These are phyloP conservation scores for Hamigera avellanea DNA, from an alignment of 495 filamentous ascomycete species.

Conservation along the genomic window DNA sequence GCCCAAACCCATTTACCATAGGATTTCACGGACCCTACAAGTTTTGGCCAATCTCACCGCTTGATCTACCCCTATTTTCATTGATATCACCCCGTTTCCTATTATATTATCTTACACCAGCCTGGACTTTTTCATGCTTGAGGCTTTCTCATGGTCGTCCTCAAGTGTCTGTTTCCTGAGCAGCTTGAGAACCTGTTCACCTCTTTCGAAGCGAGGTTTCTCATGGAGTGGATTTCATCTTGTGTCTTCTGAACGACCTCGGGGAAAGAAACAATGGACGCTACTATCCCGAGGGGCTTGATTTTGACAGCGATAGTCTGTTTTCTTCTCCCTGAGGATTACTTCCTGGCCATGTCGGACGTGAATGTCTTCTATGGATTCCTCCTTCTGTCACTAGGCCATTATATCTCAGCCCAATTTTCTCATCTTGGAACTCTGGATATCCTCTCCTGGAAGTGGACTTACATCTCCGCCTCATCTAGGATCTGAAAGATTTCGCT, in stretches of 20 bases:
- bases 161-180: too few relatives aligned
- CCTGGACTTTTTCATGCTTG: constrained; percentile 11
- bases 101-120: constrained; percentile 7
- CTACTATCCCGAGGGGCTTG: too few relatives aligned
- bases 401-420: too few relatives aligned
- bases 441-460: constrained; percentile 26
- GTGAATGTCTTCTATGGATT: constrained; percentile 6
- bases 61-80: constrained; percentile 24
- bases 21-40: constrained; percentile 17
- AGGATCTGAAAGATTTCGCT: constrained; percentile 99
- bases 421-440: constrained; percentile 5
- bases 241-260: too few relatives aligned
- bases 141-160: too few relatives aligned
- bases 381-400: constrained; percentile 23
- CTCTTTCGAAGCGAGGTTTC: too few relatives aligned
- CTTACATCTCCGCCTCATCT: constrained; percentile 23
- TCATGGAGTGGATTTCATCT: too few relatives aligned
- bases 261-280: too few relatives aligned
- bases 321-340: too few relatives aligned
- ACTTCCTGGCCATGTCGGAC: too few relatives aligned
- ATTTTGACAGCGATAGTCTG: too few relatives aligned
- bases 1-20: constrained; percentile 44
- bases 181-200: too few relatives aligned
- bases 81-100: constrained; percentile 6
- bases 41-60: constrained; percentile 6